Conservation (phyloP, 495 filamentous ascomycete genomes). For the Jackrogersella multiformis region DNA sequence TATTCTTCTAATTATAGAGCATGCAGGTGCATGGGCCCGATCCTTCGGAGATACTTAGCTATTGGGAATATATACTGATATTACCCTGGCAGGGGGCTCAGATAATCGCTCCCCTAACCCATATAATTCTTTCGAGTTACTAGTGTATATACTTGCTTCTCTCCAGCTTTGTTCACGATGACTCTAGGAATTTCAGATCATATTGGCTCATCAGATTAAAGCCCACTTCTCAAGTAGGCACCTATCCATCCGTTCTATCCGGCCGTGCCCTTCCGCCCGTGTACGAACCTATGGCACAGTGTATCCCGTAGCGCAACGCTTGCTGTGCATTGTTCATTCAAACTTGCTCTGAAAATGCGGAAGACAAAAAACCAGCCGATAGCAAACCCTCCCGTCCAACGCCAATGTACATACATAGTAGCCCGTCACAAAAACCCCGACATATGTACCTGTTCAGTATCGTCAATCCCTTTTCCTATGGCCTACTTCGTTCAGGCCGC, state of each 20-base stretch:
- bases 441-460: conserved; percentile 25
- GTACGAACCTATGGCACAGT: conserved; percentile 20
- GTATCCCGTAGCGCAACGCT: conserved; percentile 20
- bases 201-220: conserved; percentile 15
- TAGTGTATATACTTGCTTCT: too few species aligned
- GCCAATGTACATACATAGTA: conserved; percentile 26
- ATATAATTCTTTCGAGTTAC: too few species aligned
- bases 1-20: too few species aligned
- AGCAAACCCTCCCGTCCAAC: conserved; percentile 35
- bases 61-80: too few species aligned
- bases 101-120: too few species aligned
- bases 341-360: background rate
- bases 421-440: conserved; percentile 20
- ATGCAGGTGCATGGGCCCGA: too few species aligned
- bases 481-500: conserved; percentile 19
- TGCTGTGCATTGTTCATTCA: conserved; percentile 20
- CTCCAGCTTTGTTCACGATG: background rate
- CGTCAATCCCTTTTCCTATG: background rate
- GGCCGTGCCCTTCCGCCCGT: conserved; percentile 4
- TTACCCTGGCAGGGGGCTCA: too few species aligned
- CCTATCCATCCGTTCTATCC: conserved; percentile 3
- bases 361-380: background rate
- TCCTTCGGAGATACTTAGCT: too few species aligned
- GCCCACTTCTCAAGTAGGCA: conserved; percentile 19
- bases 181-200: background rate